Evolutionary conservation across 2,329 filamentous ascomycete species (phyloP).

Genomic region (Neurospora sp.): DNA sequence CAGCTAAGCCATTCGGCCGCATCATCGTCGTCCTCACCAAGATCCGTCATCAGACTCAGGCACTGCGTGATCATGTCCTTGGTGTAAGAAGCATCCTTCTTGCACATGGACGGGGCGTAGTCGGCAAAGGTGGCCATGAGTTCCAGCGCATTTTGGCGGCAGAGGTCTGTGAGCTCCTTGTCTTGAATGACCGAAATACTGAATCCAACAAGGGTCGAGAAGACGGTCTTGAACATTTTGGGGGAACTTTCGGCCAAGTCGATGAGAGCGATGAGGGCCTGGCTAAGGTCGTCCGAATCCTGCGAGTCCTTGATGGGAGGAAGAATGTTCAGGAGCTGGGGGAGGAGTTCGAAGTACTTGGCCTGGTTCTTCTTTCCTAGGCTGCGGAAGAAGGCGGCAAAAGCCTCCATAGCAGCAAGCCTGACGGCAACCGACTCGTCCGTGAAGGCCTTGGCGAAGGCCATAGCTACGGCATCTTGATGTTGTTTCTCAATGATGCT

Average conservation of each 20-base stretch:
- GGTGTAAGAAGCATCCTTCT: constrained; percentile 85
- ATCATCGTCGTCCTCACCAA: constrained; percentile 89
- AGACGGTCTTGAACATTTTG: constrained; percentile 96
- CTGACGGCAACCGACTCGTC: constrained; percentile 78
- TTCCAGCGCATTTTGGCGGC: constrained; percentile 89
- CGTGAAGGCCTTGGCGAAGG: constrained; percentile 86
- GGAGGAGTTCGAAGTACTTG: constrained; percentile 80
- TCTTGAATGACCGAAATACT: constrained; percentile 90
- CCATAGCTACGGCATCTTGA: constrained; percentile 76
- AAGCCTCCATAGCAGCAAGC: constrained; percentile 91
- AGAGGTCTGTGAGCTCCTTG: constrained; percentile 83
- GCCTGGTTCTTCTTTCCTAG: constrained; percentile 78
- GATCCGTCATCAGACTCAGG: constrained; percentile 93
- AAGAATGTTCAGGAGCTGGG: constrained; percentile 87
- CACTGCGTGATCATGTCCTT: constrained; percentile 98
- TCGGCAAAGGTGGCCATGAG: constrained; percentile 98
- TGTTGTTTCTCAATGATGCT: constrained; percentile 95
- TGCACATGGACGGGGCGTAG: constrained; percentile 87
- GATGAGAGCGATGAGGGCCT: constrained; percentile 82
- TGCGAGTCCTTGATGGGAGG: constrained; percentile 86
- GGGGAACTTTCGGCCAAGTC: constrained; percentile 89
- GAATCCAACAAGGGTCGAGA: constrained; percentile 86
- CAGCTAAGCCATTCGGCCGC: constrained; percentile 85
- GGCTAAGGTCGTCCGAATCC: constrained; percentile 84
- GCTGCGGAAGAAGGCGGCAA: constrained; percentile 89